Evolutionary conservation across 305 asterid genomes (phyloP), one percentile per base, ranked within the genome.

Genomic region (Fraxinus xanthoxyloides): DNA sequence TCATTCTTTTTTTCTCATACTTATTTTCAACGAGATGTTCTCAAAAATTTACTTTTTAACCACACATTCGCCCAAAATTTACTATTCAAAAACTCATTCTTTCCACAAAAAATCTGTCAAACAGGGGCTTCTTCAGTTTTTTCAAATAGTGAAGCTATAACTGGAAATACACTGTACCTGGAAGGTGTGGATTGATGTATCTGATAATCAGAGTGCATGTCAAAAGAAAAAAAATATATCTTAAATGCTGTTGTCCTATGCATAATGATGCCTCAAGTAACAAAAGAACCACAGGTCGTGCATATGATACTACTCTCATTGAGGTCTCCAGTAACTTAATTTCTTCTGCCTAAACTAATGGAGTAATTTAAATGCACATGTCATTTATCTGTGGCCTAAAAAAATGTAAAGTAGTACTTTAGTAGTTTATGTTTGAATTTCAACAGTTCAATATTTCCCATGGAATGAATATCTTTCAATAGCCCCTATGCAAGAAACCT

Each of bases 101-200:
- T 46, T 46, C 56, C 56, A 43, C 3, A 43, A 38, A 43, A 43
- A 43, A 12, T 43, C 54, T 43, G 54, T 43, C n/a, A 12, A 43
- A 43, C 54, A 12, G 34, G 34, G 46, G 48, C 61, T 51, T 12
- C 67, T 30, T 21, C n/a, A 75, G 19, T 30, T 69, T 69, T 69
- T 17, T 38, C 24, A 80, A 70, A 32, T 34, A 15, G 15, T 17
- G 75, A 56, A 69, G 17, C 21, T 69, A 35, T 70, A 38, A 28
- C 67, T 43, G 46, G 51, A 73, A 61, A 59, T 78, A 82, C 32
- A 4, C 75, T 32, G 76, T 79, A 35, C 28, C 46, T 54, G 17
- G 76, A 82, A 23, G 72, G 26, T 78, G 77, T 73, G 77, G 31
- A 73, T 43, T 67, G 76, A 67, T 80, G 72, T n/a, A 23, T 77